Evolutionary conservation across 108 stramenopile species (phyloP), one percentile per base, ranked within the genome.

Genomic region (Epithemia pelagica): DNA sequence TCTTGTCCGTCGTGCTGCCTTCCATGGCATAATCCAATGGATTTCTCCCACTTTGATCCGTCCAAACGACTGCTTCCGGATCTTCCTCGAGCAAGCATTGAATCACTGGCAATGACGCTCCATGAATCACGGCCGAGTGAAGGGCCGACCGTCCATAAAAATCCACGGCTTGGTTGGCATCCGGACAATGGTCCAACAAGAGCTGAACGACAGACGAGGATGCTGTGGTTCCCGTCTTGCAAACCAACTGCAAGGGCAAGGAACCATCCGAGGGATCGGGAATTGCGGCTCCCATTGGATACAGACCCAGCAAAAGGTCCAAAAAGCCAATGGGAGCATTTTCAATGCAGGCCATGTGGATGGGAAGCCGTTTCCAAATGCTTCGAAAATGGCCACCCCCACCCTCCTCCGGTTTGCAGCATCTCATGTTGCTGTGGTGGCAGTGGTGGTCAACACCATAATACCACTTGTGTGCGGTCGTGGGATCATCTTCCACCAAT

Each of bases 11-110:
- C n/a, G n/a, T n/a, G n/a, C n/a, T n/a, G 5, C 37, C 37, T 46
- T 46, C 37, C 37, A 46, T 46, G 5, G 37, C 37, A 46, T 46
- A 58, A 58, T 58, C 25, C 56, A 58, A 58, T 23, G 56, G 22
- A 8, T 26, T 27, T n/a, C 7, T 23, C 26, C 56, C 56, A 8
- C 8, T 58, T 23, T 23, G 26, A n/a, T 58, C 56, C 25, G 56
- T n/a, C 56, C 5, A 5, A 23, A 26, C 26, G 26, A 27, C 26
- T 19, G 25, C 21, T 58, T 58, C 56, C 7, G 56, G 26, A 58
- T 58, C 22, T 21, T 7, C 21, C 21, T 58, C 56, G 7, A 58
- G 21, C 22, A 58, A 27, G 8, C 21, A 27, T 58, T 58, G 56
- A 7, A 58, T 21, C 26, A 58, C 56, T 58, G 5, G 18, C 26